Evolutionary conservation across 805 yeast species (phyloP).

Genomic region (Suhomyces faveliae): DNA sequence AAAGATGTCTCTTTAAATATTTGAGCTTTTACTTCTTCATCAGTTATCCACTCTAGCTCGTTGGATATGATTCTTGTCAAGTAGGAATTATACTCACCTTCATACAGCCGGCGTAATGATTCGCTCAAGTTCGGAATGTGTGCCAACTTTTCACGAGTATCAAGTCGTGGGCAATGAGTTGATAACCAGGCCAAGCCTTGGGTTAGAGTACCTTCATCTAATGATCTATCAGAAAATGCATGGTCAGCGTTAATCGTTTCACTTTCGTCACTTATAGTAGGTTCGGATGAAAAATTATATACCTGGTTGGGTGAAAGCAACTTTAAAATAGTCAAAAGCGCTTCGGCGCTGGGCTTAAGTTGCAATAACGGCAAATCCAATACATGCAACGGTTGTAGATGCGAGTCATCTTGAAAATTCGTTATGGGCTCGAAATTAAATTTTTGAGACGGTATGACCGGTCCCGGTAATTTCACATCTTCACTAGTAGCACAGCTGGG

Average conservation of each 20-base stretch:
- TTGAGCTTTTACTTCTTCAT: constrained; percentile 29
- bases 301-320: constrained; percentile 50
- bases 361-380: constrained; percentile 60
- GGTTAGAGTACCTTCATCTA: constrained; percentile 23
- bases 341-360: constrained; percentile 45
- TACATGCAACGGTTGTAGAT: constrained; percentile 43
- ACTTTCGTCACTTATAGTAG: constrained; percentile 6
- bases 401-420: constrained; percentile 14
- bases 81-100: constrained; percentile 44
- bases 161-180: constrained; percentile 31
- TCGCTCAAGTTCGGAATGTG: constrained; percentile 27
- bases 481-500: constrained; percentile 16
- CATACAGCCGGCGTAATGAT: constrained; percentile 26
- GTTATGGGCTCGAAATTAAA: neutral
- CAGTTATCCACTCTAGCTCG: constrained; percentile 46
- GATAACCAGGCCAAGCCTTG: constrained; percentile 46
- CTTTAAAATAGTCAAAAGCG: constrained; percentile 44
- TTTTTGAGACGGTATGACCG: neutral
- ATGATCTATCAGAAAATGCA: constrained; percentile 33
- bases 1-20: constrained; percentile 58
- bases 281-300: constrained; percentile 46
- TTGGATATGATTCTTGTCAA: constrained; percentile 50
- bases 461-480: neutral
- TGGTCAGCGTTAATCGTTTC: constrained; percentile 10
- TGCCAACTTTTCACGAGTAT: constrained; percentile 19